phyloP scores from a whole-genome alignment of 495 filamentous ascomycete species.

The Penicillium turbatum region DNA sequence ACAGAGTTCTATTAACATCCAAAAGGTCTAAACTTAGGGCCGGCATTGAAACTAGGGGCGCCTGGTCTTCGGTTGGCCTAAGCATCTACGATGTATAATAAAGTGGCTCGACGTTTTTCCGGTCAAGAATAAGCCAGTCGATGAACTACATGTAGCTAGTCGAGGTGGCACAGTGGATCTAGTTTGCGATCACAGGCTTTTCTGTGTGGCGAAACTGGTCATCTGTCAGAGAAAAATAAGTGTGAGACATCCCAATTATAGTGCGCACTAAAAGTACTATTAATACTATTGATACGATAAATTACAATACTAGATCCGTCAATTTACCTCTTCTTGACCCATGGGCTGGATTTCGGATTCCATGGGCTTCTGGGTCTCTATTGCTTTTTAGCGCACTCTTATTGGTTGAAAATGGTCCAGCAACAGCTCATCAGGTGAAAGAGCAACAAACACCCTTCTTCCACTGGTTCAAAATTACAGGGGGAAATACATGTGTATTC shows the following conservation, averaged over 20 bases:
- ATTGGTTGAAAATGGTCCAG: not conserved
- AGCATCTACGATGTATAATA: not conserved
- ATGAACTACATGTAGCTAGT: too few species aligned
- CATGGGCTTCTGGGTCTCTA: not conserved
- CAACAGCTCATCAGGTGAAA: constrained; percentile 3
- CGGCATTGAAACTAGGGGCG: constrained; percentile 1
- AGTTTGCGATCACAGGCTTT: not conserved
- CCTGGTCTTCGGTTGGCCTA: not conserved
- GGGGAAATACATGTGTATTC: too few species aligned
- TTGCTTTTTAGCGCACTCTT: not conserved
- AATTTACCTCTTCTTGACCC: not conserved
- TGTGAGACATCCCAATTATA: constrained; percentile 13
- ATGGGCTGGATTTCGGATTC: not conserved
- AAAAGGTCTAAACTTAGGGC: too few species aligned
- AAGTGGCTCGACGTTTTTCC: constrained; percentile 2
- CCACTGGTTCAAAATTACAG: constrained; percentile 1
- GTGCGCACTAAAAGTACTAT: not conserved
- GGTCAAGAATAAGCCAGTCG: not conserved
- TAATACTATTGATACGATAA: not conserved
- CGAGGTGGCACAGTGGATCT: constrained; percentile 2
- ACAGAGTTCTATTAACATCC: not conserved
- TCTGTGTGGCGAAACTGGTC: constrained; percentile 3
- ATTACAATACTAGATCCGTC: not conserved
- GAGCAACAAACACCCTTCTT: constrained; percentile 4
- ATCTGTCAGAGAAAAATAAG: constrained; percentile 1